Evolutionary conservation across 129 eudicot genomes (phyloP).

Genomic region (Heracleum sosnowskyi): DNA sequence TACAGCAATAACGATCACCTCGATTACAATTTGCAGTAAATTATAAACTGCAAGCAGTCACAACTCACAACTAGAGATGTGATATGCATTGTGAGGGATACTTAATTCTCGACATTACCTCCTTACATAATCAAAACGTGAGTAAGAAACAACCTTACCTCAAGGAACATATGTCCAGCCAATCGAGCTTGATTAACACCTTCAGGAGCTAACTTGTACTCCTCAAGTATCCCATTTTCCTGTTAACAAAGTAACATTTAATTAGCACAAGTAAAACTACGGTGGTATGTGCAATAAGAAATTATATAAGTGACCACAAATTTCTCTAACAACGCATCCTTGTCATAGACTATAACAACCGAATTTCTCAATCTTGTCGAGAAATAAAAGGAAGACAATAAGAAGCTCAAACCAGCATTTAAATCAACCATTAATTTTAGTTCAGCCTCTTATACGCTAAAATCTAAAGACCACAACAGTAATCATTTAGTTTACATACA

Average conservation of each 20-base stretch:
- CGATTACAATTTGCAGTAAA: background rate
- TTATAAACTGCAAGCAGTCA: background rate
- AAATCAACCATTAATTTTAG: background rate
- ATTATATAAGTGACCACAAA: background rate
- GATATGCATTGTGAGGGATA: background rate
- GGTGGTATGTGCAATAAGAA: background rate
- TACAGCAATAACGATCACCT: background rate
- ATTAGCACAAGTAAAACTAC: background rate
- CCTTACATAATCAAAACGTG: background rate
- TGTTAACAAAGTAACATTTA: slow-evolving; percentile 18
- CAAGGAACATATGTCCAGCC: slow-evolving; percentile 68
- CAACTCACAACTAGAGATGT: too few relatives aligned
- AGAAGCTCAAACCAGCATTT: background rate
- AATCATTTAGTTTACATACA: too few relatives aligned
- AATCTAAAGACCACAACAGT: too few relatives aligned
- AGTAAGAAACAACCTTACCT: slow-evolving; percentile 30
- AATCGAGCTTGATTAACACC: slow-evolving; percentile 77
- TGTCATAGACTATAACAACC: background rate
- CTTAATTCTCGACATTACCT: background rate
- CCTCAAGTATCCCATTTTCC: slow-evolving; percentile 82
- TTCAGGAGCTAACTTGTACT: slow-evolving; percentile 71
- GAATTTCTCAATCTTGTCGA: background rate
- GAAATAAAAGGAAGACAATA: background rate
- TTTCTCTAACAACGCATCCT: background rate
- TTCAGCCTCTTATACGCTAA: too few relatives aligned